Base-by-base conservation (phyloP, 129 eudicot genomes). In the Chrysanthemum makinoi region DNA sequence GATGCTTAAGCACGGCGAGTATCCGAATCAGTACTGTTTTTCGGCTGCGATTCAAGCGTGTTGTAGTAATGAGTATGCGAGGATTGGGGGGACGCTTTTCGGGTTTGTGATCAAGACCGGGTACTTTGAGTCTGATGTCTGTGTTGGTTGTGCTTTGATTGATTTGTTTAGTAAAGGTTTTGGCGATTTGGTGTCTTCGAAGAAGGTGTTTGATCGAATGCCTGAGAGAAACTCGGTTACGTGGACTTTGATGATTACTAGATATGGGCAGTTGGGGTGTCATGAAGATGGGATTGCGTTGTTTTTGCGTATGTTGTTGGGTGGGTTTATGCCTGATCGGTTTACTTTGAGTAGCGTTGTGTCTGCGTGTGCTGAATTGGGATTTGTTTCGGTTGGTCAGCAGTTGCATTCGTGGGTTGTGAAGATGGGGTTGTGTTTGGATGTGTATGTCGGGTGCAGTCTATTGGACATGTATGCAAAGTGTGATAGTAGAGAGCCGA, bases 381-480 rank as follows among this genome's bases (percentile, higher is more conserved):
- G 83, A 60, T 75, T 49, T 73, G 19, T 80, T 20, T 65, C 66
- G 4, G 15, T 87, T 9, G 97, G 91, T 35, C 76, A 60, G 73
- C 91, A 91, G 71, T 39, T 88, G 80, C 95, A 91, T 77, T 33
- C 83, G 39, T 77, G 75, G 84, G 95, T 85, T 2, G 52, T 91
- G 15, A 85, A 83, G 74, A 69, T 22, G 53, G 82, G 85, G 44
- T 76, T 85, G 74, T 77, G 81, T 52, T 19, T 22, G 44, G 97
- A 91, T 81, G 87, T 80, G 28, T 76, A 75, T 64, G 86, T 83
- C n/a, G 97, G 95, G 15, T 87, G 95, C 79, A 83, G 89, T 77
- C 83, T 91, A 61, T 88, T 88, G 26, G 91, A 91, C 72, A 91
- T 91, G 97, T 91, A 91, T 68, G 85, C 95, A 14, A 91, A 91